These are phyloP conservation scores for Trametes meyenii DNA, from an alignment of 768 basidiomycete species.

Conservation along the genomic window DNA sequence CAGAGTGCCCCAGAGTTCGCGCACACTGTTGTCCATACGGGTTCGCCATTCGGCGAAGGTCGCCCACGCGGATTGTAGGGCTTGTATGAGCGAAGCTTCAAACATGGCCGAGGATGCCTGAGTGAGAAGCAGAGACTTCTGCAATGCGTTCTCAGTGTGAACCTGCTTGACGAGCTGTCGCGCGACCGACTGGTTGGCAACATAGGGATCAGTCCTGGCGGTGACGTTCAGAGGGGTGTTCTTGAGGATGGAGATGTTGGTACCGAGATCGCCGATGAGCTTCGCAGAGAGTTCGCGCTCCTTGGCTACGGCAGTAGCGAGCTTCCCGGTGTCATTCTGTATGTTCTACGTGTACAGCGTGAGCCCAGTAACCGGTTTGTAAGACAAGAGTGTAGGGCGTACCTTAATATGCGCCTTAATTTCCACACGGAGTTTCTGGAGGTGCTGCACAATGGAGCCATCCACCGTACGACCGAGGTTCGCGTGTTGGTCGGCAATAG, in stretches of 20 bases:
- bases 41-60: constrained; percentile 95
- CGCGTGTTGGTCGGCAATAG: constrained; percentile 94
- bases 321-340: constrained; percentile 93
- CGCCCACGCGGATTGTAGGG: constrained; percentile 95
- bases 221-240: constrained; percentile 90
- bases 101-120: constrained; percentile 97
- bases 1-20: constrained; percentile 74
- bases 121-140: constrained; percentile 98
- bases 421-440: constrained; percentile 92
- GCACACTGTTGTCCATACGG: constrained; percentile 72
- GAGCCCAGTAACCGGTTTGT: neutral
- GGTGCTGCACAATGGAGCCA: constrained; percentile 94
- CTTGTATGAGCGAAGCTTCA: constrained; percentile 93
- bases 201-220: constrained; percentile 82
- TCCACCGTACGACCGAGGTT: constrained; percentile 96
- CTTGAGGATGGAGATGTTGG: constrained; percentile 87
- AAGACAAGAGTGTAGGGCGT: constrained; percentile 7
- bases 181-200: constrained; percentile 70
- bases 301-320: constrained; percentile 88
- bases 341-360: constrained; percentile 59
- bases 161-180: constrained; percentile 90
- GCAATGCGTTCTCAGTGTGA: constrained; percentile 95
- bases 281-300: constrained; percentile 89
- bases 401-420: constrained; percentile 99
- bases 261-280: constrained; percentile 84